Evolutionary conservation across 352 stramenopile genomes (phyloP), one percentile per base, ranked within the genome.

Genomic region (Thalassiosira hispida): DNA sequence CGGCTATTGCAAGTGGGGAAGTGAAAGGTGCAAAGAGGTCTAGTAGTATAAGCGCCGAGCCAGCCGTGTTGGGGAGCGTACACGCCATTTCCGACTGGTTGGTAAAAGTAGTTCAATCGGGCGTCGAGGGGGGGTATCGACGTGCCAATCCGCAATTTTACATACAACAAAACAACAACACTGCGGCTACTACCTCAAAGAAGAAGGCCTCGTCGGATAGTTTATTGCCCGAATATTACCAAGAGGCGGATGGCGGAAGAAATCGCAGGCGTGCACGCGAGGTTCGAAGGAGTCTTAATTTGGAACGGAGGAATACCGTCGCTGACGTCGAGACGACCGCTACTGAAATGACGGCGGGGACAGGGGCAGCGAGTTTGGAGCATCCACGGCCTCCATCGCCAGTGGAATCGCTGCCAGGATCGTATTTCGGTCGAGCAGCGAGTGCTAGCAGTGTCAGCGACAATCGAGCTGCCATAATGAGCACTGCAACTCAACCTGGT

Each of bases 21-120:
- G n/a, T n/a, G n/a, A n/a, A n/a, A n/a, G n/a, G n/a, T n/a, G n/a
- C n/a, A n/a, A n/a, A n/a, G n/a, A n/a, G n/a, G n/a, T n/a, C n/a
- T n/a, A n/a, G n/a, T n/a, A n/a, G n/a, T n/a, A 49, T 49, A 4
- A 18, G 16, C 0, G 38, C 79, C 7, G 55, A 83, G n/a, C 57
- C 77, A 29, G 73, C 69, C 16, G 76, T 89, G 2, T 55, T 79
- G 44, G 88, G 85, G 20, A 68, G 81, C 18, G 76, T 91, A n/a
- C 74, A 81, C 38, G 85, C 85, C 2, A 78, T 71, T 23, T 70
- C 84, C 9, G 82, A 93, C 81, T 92, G 77, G 77, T 75, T 94
- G 60, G 81, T 88, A 3, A 40, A 70, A 23, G 46, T 79, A 7
- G 81, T 91, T 23, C 73, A 66, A 18, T 49, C 56, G 0, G 60